phyloP scores from a whole-genome alignment of 257 asterid genomes.

The Ocimum tenuiflorum region DNA sequence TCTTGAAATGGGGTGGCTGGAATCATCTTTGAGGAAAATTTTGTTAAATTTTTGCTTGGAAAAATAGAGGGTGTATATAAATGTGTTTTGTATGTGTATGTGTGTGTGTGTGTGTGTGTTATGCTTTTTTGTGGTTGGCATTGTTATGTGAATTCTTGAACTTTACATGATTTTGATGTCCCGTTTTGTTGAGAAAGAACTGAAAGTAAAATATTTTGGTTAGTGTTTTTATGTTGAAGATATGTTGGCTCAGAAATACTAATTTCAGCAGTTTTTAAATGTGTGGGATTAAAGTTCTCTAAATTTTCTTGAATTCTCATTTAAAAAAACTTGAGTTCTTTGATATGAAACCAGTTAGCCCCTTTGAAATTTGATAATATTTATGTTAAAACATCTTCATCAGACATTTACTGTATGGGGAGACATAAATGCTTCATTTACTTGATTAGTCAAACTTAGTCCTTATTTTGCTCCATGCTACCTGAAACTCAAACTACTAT shows the following conservation, averaged over 20 bases:
- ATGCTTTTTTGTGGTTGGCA: neutral
- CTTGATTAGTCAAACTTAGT: neutral
- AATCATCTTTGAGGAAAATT: neutral
- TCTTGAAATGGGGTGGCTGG: slow-evolving; percentile 14
- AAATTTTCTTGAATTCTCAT: neutral
- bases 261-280: neutral
- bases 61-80: slow-evolving; percentile 10
- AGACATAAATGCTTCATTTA: neutral
- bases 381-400: neutral
- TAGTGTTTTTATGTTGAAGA: neutral
- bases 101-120: neutral
- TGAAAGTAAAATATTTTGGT: neutral
- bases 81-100: neutral
- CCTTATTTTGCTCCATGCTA: neutral
- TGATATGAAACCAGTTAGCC: neutral
- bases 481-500: neutral
- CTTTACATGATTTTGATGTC: slow-evolving; percentile 5
- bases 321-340: neutral
- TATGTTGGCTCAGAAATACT: neutral
- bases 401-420: neutral
- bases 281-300: neutral
- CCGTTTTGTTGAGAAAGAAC: neutral
- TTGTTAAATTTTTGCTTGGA: slow-evolving; percentile 4
- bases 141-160: slow-evolving; percentile 9
- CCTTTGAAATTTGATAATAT: neutral